Conservation (phyloP, 345 rosid genomes). For the Arabidopsis suecica region DNA sequence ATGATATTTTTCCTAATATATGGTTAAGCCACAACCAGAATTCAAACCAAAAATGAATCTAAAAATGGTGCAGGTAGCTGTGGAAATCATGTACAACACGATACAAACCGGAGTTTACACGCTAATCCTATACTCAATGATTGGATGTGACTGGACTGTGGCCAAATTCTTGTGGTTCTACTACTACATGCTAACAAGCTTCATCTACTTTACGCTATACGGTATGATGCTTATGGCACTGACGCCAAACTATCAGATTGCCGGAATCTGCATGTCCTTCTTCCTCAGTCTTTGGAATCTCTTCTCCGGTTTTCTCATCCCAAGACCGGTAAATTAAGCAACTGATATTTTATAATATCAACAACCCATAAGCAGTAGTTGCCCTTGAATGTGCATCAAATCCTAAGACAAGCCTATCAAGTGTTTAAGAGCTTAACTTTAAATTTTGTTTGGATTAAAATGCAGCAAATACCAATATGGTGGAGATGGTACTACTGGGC, state of each 20-base stretch:
- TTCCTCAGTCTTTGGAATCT: conserved; percentile 86
- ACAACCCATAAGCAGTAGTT: no score
- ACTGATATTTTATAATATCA: background rate
- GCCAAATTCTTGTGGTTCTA: conserved; percentile 64
- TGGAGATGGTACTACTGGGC: conserved; percentile 95
- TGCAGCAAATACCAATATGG: conserved; percentile 75
- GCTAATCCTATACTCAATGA: conserved; percentile 72
- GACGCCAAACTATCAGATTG: conserved; percentile 72
- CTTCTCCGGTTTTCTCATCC: conserved; percentile 77
- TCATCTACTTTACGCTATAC: conserved; percentile 69
- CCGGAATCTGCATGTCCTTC: conserved; percentile 73
- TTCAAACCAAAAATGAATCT: background rate
- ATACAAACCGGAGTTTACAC: conserved; percentile 60
- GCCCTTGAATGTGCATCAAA: no score
- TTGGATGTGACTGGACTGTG: conserved; percentile 67
- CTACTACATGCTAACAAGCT: conserved; percentile 63
- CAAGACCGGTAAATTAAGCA: conserved; percentile 56
- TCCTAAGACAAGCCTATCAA: no score
- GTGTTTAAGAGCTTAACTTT: background rate
- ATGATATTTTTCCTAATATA: background rate
- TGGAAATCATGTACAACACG: conserved; percentile 64
- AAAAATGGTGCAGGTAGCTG: conserved; percentile 59
- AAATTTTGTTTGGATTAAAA: background rate
- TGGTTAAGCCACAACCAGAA: background rate
- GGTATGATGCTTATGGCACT: conserved; percentile 83